Percentiles rank a stretch among this genome's conserved stretches.
Conservation (phyloP, 1,284 basidiomycete genomes). For the Cryptococcus maquisensis region DNA sequence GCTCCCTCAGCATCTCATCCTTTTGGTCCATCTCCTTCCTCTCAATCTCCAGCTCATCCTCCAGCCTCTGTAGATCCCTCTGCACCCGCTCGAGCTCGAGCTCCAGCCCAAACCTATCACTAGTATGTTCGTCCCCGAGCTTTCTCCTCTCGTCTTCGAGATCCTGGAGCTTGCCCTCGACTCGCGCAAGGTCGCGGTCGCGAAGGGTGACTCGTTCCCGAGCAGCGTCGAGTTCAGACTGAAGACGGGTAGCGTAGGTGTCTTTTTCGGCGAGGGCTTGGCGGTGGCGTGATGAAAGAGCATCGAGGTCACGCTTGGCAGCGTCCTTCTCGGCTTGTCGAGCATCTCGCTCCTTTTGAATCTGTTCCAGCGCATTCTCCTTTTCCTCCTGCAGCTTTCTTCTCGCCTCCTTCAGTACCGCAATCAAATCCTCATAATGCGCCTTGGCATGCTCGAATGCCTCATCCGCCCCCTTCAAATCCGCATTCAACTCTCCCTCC, state of each 20-base stretch:
- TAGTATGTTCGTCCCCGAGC: constrained; percentile 73
- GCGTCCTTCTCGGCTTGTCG: constrained; percentile 45
- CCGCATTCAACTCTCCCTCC: constrained; percentile 55
- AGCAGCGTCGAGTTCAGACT: constrained; percentile 45
- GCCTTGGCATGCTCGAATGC: constrained; percentile 67
- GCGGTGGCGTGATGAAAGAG: constrained; percentile 48
- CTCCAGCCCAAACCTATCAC: constrained; percentile 79
- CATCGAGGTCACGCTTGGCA: constrained; percentile 47
- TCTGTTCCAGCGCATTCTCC: constrained; percentile 65
- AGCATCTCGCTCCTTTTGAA: constrained; percentile 54
- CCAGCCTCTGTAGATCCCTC: constrained; percentile 73
- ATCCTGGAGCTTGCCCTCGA: constrained; percentile 67
- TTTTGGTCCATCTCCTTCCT: constrained; percentile 67
- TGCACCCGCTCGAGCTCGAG: constrained; percentile 84
- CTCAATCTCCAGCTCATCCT: constrained; percentile 71
- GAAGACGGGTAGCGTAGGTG: constrained; percentile 37
- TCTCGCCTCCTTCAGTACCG: constrained; percentile 71
- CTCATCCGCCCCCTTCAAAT: constrained; percentile 51
- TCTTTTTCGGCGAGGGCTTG: constrained; percentile 49
- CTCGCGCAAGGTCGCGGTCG: constrained; percentile 62
- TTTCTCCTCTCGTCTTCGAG: constrained; percentile 57
- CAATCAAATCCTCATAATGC: constrained; percentile 64
- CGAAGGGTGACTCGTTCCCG: constrained; percentile 48
- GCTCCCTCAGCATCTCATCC: constrained; percentile 62
- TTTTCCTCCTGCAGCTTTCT: constrained; percentile 47